These are phyloP conservation scores for Davidsoniella australis DNA, from an alignment of 2,329 filamentous ascomycete genomes.

Conservation along the genomic window DNA sequence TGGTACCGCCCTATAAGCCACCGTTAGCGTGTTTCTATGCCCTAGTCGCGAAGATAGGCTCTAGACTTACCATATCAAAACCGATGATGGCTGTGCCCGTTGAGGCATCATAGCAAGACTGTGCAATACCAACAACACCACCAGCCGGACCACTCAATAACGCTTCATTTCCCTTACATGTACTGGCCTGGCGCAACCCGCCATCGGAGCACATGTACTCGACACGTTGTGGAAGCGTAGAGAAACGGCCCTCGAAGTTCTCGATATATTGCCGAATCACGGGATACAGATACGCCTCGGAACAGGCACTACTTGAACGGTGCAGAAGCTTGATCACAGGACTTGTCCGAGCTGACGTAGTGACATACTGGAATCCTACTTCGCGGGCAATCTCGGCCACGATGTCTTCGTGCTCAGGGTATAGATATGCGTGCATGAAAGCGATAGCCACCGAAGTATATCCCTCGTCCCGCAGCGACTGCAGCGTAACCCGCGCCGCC, in stretches of 20 bases:
- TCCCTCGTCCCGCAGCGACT: slow-evolving; percentile 43
- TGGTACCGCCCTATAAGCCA: slow-evolving; percentile 38
- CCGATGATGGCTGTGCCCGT: slow-evolving; percentile 56
- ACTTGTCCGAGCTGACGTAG: slow-evolving; percentile 20
- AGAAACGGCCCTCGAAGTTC: slow-evolving; percentile 22
- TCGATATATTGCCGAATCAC: slow-evolving; percentile 24
- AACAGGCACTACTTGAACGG: slow-evolving; percentile 25
- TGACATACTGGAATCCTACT: slow-evolving; percentile 36
- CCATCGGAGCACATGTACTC: slow-evolving; percentile 55
- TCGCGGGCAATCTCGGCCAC: slow-evolving; percentile 61
- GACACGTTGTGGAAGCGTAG: slow-evolving; percentile 30
- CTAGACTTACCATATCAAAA: slow-evolving; percentile 42
- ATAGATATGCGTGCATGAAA: slow-evolving; percentile 85
- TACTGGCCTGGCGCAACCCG: slow-evolving; percentile 35
- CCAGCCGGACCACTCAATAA: slow-evolving; percentile 63
- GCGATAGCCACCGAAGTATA: slow-evolving; percentile 76
- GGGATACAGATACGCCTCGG: slow-evolving; percentile 27
- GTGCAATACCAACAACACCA: slow-evolving; percentile 58
- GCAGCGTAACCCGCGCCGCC: slow-evolving; percentile 37
- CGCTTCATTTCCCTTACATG: slow-evolving; percentile 51
- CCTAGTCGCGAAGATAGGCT: background rate
- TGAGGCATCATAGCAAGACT: slow-evolving; percentile 52
- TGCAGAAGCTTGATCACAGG: slow-evolving; percentile 28
- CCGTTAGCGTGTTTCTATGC: slow-evolving; percentile 22
- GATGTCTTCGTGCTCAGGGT: slow-evolving; percentile 66